Percentiles rank a stretch among this genome's conserved stretches.
Evolutionary conservation across 148 eudicot species (phyloP).

Genomic region (Rheum nobile): DNA sequence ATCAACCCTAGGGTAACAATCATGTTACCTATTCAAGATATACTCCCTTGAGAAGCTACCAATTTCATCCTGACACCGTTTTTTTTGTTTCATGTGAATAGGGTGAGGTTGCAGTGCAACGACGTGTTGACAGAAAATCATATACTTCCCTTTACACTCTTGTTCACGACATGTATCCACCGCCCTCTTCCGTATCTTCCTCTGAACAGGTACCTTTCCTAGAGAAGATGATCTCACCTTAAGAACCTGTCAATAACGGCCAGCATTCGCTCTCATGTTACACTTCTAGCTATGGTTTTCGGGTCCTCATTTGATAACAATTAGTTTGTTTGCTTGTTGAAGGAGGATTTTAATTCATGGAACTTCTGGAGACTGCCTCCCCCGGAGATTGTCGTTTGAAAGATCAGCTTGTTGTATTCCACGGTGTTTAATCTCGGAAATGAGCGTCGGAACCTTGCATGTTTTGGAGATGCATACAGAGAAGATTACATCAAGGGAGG

Average conservation of each 20-base stretch:
- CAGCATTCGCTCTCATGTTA: background rate
- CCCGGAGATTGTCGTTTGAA: conserved; percentile 25
- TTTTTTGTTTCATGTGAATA: conserved; percentile 12
- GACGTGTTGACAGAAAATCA: conserved; percentile 62
- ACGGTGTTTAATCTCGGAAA: background rate
- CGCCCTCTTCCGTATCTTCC: conserved; percentile 21
- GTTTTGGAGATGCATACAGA: background rate
- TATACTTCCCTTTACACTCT: conserved; percentile 67
- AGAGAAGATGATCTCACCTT: background rate
- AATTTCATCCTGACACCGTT: background rate
- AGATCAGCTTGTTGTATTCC: background rate
- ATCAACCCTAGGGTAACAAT: conserved; percentile 76
- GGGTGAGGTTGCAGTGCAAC: conserved; percentile 83
- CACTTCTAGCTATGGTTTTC: background rate
- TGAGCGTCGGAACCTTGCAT: too few species aligned
- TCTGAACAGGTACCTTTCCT: conserved; percentile 44
- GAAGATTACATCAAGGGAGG: background rate
- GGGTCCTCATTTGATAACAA: conserved; percentile 10
- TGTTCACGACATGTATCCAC: conserved; percentile 80
- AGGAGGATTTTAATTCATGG: conserved; percentile 88
- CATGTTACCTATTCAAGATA: background rate
- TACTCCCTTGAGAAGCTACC: background rate
- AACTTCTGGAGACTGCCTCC: conserved; percentile 88
- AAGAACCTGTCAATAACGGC: background rate
- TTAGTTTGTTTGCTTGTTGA: conserved; percentile 11